These are phyloP conservation scores for Mollisia scopiformis DNA, from an alignment of 2,329 filamentous ascomycete genomes.

Conservation along the genomic window DNA sequence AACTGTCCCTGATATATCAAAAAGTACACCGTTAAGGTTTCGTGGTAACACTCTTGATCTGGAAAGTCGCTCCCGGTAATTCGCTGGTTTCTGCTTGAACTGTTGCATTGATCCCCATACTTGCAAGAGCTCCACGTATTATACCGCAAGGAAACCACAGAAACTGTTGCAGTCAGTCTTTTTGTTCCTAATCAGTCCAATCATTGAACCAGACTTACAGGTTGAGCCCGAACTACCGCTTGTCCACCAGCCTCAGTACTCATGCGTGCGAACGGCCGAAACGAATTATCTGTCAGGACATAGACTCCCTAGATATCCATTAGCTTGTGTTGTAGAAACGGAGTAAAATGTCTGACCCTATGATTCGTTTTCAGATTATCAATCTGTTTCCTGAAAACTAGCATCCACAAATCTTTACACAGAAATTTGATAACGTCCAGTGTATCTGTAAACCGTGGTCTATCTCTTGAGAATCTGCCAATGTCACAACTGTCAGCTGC, in stretches of 20 bases:
- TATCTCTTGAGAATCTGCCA: conserved; percentile 75
- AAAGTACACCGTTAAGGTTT: conserved; percentile 52
- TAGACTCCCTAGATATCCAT: conserved; percentile 74
- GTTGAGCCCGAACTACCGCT: conserved; percentile 75
- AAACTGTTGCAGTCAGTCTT: conserved; percentile 58
- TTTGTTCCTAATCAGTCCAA: not conserved
- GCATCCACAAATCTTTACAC: conserved; percentile 96
- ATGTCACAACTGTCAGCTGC: not conserved
- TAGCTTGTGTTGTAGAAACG: not conserved
- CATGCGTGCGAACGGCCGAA: conserved; percentile 89
- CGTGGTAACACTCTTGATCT: conserved; percentile 81
- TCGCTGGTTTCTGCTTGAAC: conserved; percentile 90
- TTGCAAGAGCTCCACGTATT: conserved; percentile 89
- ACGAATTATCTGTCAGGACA: conserved; percentile 90
- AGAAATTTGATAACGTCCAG: conserved; percentile 98
- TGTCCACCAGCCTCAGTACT: conserved; percentile 77
- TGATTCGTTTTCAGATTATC: conserved; percentile 99
- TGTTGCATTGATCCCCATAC: conserved; percentile 85
- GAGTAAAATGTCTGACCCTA: conserved; percentile 56
- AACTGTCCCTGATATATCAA: not conserved
- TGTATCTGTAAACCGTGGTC: conserved; percentile 87
- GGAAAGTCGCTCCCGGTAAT: conserved; percentile 87
- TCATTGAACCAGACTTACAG: conserved; percentile 56
- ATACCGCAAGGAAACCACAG: conserved; percentile 95
- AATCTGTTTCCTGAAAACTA: conserved; percentile 95